phyloP scores from a whole-genome alignment of 2,329 filamentous ascomycete genomes.

The Aspergillus tubingensis region DNA sequence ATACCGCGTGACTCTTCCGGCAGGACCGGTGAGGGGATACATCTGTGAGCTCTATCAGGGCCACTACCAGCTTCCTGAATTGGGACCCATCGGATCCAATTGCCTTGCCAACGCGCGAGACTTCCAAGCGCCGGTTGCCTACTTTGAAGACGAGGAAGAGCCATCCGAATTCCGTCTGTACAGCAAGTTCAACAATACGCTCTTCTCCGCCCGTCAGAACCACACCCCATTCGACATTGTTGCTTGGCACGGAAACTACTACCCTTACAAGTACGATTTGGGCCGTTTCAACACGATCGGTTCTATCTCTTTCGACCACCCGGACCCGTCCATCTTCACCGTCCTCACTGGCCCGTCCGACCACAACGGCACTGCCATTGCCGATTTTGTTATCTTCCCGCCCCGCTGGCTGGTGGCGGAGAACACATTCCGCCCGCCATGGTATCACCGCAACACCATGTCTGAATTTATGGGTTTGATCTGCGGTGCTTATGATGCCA shows the following conservation, averaged over 20 bases:
- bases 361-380: conserved; percentile 62
- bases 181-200: conserved; percentile 67
- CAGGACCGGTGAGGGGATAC: conserved; percentile 68
- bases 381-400: conserved; percentile 67
- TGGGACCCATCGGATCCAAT: conserved; percentile 73
- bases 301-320: conserved; percentile 73
- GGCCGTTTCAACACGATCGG: conserved; percentile 75
- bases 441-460: conserved; percentile 67
- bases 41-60: conserved; percentile 74
- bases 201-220: conserved; percentile 65
- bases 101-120: conserved; percentile 74
- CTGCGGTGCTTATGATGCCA: conserved; percentile 61
- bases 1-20: conserved; percentile 69
- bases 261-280: conserved; percentile 80
- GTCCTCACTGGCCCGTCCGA: conserved; percentile 62
- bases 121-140: conserved; percentile 71
- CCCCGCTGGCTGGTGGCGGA: conserved; percentile 65
- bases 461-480: conserved; percentile 69
- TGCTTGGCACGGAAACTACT: conserved; percentile 78
- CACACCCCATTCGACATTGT: conserved; percentile 79
- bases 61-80: conserved; percentile 70
- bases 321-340: conserved; percentile 76
- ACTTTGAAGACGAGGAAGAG: conserved; percentile 63
- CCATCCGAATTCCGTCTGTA: conserved; percentile 56
- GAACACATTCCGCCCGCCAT: conserved; percentile 62